phyloP scores from a whole-genome alignment of 306 rosid genomes.

The Lotus japonicus region DNA sequence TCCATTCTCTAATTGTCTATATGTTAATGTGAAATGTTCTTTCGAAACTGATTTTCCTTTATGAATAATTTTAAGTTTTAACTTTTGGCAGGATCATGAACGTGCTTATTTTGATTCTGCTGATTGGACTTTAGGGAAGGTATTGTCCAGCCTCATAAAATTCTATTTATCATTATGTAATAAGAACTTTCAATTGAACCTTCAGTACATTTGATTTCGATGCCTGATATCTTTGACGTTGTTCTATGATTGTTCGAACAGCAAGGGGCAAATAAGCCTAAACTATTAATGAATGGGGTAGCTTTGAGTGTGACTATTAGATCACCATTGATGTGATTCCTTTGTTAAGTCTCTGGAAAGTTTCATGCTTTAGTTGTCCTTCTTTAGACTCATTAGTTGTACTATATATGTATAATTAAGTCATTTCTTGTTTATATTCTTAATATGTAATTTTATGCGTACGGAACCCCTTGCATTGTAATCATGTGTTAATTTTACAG shows the following conservation, averaged over 20 bases:
- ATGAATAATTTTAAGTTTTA: constrained; percentile 20
- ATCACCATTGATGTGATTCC: too few species aligned
- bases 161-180: background rate
- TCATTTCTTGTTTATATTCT: too few species aligned
- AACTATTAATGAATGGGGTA: too few species aligned
- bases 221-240: constrained; percentile 19
- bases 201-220: constrained; percentile 13
- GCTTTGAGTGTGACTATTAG: too few species aligned
- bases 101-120: too few species aligned
- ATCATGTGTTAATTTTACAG: too few species aligned
- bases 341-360: too few species aligned
- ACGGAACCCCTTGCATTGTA: too few species aligned
- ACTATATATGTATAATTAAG: too few species aligned
- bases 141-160: constrained; percentile 22
- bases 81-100: constrained; percentile 92
- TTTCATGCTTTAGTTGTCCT: too few species aligned
- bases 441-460: too few species aligned
- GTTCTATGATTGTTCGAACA: constrained; percentile 31
- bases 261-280: constrained; percentile 89
- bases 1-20: background rate
- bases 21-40: background rate
- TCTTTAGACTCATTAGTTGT: too few species aligned
- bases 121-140: constrained; percentile 99
- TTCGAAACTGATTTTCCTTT: constrained; percentile 9
- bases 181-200: background rate